Conservation (phyloP, 2,329 filamentous ascomycete species). For the Exophiala spinifera region DNA sequence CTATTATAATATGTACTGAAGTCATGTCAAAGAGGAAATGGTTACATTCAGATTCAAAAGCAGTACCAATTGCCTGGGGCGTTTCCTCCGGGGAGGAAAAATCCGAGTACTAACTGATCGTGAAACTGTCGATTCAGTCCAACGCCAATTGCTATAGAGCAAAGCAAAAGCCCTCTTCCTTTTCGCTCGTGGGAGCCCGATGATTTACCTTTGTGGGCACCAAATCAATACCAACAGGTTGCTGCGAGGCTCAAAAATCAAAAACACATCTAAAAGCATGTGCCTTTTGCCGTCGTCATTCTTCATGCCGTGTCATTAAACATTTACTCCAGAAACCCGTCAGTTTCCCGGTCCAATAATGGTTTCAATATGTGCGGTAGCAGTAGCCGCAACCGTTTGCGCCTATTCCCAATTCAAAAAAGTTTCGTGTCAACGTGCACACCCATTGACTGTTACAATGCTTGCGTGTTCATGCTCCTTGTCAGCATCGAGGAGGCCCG, state of each 20-base stretch:
- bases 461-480: neutral
- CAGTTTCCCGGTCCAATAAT: conserved; percentile 1
- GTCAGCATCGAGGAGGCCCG: no score
- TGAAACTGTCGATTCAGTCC: no score
- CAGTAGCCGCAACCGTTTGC: conserved; percentile 24
- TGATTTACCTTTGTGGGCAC: conserved; percentile 5
- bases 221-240: conserved; percentile 12
- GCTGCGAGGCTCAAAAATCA: conserved; percentile 1
- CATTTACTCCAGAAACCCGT: conserved; percentile 5
- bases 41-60: no score
- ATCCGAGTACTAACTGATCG: no score
- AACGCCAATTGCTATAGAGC: neutral
- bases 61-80: no score
- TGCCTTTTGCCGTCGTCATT: conserved; percentile 5
- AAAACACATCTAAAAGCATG: conserved; percentile 1
- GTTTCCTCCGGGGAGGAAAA: no score
- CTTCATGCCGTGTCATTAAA: conserved; percentile 24
- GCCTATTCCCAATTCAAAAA: conserved; percentile 12
- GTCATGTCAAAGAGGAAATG: no score
- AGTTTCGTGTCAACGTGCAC: neutral
- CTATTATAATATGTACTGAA: no score
- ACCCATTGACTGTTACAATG: conserved; percentile 18
- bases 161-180: neutral
- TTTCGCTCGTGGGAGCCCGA: conserved; percentile 22
- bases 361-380: conserved; percentile 16